Evolutionary conservation across 2,329 filamentous ascomycete genomes (phyloP), one percentile per base, ranked within the genome.

Genomic region (Fusarium musae): DNA sequence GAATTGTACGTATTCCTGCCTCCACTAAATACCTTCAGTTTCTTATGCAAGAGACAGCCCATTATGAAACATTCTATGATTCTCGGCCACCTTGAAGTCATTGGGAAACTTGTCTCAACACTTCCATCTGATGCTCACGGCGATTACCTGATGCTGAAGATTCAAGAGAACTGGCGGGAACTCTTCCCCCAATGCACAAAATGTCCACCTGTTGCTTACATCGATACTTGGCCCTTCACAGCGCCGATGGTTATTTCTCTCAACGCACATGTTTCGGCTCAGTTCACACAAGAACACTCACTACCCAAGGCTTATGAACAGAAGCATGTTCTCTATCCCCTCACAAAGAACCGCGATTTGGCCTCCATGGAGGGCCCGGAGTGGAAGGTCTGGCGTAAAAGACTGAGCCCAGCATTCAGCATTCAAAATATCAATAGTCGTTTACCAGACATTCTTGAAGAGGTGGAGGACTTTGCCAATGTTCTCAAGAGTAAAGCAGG

Each of bases 391-490:
- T 83, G 81, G 79, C 80, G 57, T 63, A 72, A 72, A 36, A 60
- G 78, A 26, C 79, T 84, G 36, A 84, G 78, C 30, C 82, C 80
- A 2, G 81, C 79, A 4, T 84, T 84, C 66, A 83, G 81, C 52
- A 72, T 78, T 26, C 78, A 81, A 56, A 84, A 82, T 52, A 63
- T 84, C 49, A 75, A 74, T 3, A 77, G 79, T 3, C 75, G 82
- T 46, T 74, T 83, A 6, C 80, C 82, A 3, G 81, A 81, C 17
- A 77, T 84, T 19, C 59, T 84, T 9, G 78, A 83, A 36, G 84
- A 85, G 49, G 79, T 80, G 0, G 76, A 78, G 13, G 79, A 80
- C 5, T 85, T 85, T 19, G 74, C 82, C n/a, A 42, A 59, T 5
- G 21, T 65, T 17, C 57, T 74, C 12, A 60, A 62, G 59, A 59